These are phyloP conservation scores for Microbotryum lychnidis-dioicae DNA, from an alignment of 1,284 basidiomycete genomes.

Conservation along the genomic window DNA sequence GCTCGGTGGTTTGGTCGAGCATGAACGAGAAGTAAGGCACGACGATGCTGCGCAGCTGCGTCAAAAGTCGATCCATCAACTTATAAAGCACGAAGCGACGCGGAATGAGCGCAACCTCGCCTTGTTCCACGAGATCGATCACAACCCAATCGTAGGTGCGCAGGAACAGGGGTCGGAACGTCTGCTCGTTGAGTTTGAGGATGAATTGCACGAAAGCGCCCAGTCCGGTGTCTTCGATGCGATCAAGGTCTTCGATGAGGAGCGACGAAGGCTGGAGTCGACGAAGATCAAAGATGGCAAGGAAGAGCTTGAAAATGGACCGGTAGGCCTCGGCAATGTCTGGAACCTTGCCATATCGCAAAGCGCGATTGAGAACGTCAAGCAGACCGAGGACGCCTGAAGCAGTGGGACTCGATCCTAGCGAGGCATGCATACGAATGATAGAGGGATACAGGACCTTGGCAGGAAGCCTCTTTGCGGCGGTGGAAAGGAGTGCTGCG, in stretches of 20 bases:
- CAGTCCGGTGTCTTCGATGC: constrained; percentile 47
- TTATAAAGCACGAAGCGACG: constrained; percentile 63
- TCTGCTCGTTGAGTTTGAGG: constrained; percentile 84
- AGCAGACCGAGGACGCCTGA: constrained; percentile 24
- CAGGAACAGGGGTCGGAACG: constrained; percentile 87
- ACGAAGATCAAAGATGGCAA: constrained; percentile 66
- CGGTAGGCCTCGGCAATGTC: constrained; percentile 64
- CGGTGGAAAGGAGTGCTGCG: constrained; percentile 24
- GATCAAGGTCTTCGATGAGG: constrained; percentile 39
- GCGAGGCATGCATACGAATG: constrained; percentile 24
- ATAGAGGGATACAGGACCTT: constrained; percentile 41
- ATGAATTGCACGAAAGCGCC: constrained; percentile 78
- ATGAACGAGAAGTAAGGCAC: constrained; percentile 80
- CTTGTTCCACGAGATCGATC: constrained; percentile 48
- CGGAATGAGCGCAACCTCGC: constrained; percentile 34
- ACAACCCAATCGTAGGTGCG: constrained; percentile 95
- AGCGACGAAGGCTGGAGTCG: constrained; percentile 38
- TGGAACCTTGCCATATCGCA: constrained; percentile 58
- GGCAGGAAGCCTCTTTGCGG: constrained; percentile 57
- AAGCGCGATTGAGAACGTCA: constrained; percentile 43
- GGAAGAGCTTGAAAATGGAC: constrained; percentile 67
- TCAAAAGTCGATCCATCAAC: constrained; percentile 61
- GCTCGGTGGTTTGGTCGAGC: constrained; percentile 58
- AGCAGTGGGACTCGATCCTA: constrained; percentile 3
- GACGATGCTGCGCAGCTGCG: constrained; percentile 78